A percentile compares a stretch with the other conserved stretches of the same genome.
Evolutionary conservation across 495 filamentous ascomycete genomes (phyloP).

Genomic region (Thermochaetoides thermophila): DNA sequence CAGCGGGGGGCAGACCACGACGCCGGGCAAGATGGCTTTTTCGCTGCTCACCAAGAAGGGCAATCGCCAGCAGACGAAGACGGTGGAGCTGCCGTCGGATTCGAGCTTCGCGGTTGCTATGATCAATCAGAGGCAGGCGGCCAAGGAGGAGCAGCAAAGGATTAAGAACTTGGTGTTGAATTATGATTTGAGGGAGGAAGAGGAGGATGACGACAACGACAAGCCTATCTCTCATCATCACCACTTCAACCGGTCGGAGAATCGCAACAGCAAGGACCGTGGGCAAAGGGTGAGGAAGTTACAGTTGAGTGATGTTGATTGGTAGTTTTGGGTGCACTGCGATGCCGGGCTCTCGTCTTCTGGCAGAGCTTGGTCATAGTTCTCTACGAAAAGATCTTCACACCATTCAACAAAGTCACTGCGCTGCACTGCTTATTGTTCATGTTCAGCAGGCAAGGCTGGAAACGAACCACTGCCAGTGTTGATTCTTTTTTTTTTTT

Average conservation of each 20-base stretch:
- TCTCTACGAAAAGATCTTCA: too few species aligned
- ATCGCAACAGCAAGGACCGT: conserved; percentile 50
- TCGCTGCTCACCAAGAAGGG: conserved; percentile 91
- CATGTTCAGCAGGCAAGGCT: too few species aligned
- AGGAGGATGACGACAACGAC: conserved; percentile 54
- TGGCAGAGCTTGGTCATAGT: too few species aligned
- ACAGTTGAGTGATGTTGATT: conserved; percentile 93
- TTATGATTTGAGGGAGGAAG: conserved; percentile 75
- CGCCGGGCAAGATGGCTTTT: conserved; percentile 64
- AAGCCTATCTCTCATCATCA: conserved; percentile 30
- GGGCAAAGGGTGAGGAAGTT: conserved; percentile 80
- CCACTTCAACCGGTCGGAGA: conserved; percentile 46
- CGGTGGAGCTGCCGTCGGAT: conserved; percentile 86
- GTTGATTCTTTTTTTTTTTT: too few species aligned
- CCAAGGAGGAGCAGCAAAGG: conserved; percentile 89
- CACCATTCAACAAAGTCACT: too few species aligned
- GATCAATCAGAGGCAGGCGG: conserved; percentile 87
- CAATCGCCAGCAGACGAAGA: conserved; percentile 87
- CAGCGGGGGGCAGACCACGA: conserved; percentile 7
- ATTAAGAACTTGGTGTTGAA: conserved; percentile 97
- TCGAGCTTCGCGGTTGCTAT: conserved; percentile 90
- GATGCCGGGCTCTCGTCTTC: too few species aligned
- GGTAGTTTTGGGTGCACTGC: too few species aligned
- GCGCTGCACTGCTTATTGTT: too few species aligned
- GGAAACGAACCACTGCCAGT: too few species aligned